Percentiles rank a stretch among this genome's conserved stretches.
Conservation (phyloP, 108 stramenopile genomes). For the Nitzschia sp. region DNA sequence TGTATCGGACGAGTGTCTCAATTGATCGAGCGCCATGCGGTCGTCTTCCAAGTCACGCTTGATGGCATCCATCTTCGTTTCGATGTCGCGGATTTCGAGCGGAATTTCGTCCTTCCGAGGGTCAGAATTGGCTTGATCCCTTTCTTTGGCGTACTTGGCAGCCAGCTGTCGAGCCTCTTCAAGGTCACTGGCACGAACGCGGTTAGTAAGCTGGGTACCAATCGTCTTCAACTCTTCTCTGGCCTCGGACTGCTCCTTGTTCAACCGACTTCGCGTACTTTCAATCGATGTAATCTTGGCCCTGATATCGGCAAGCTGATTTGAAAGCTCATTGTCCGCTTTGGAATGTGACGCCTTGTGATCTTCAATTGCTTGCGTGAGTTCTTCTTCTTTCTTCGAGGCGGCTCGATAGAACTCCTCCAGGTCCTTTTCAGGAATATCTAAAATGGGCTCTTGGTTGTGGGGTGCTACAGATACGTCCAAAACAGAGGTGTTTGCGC, state of each 20-base stretch:
- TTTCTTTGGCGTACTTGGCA: slow-evolving; percentile 23
- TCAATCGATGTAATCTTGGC: slow-evolving; percentile 56
- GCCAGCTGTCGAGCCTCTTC: slow-evolving; percentile 32
- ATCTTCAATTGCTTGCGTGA: slow-evolving; percentile 37
- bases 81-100: slow-evolving; percentile 67
- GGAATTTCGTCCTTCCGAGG: slow-evolving; percentile 67
- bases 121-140: slow-evolving; percentile 55
- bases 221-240: slow-evolving; percentile 19
- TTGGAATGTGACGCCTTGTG: slow-evolving; percentile 35
- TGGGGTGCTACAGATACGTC: neutral
- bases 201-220: neutral
- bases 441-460: slow-evolving; percentile 12
- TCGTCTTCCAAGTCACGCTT: slow-evolving; percentile 62
- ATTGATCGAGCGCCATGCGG: slow-evolving; percentile 52
- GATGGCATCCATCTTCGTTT: slow-evolving; percentile 60
- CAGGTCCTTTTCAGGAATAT: slow-evolving; percentile 67
- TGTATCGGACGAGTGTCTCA: slow-evolving; percentile 54
- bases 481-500: slow-evolving; percentile 6
- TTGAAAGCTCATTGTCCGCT: slow-evolving; percentile 58
- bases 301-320: slow-evolving; percentile 61
- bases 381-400: slow-evolving; percentile 39
- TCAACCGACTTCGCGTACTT: slow-evolving; percentile 9
- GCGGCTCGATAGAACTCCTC: slow-evolving; percentile 56
- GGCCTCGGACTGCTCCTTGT: slow-evolving; percentile 8
- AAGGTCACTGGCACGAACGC: slow-evolving; percentile 28